Evolutionary conservation across 495 filamentous ascomycete genomes (phyloP), one percentile per base, ranked within the genome.

Genomic region (Aspergillus nanangensis): DNA sequence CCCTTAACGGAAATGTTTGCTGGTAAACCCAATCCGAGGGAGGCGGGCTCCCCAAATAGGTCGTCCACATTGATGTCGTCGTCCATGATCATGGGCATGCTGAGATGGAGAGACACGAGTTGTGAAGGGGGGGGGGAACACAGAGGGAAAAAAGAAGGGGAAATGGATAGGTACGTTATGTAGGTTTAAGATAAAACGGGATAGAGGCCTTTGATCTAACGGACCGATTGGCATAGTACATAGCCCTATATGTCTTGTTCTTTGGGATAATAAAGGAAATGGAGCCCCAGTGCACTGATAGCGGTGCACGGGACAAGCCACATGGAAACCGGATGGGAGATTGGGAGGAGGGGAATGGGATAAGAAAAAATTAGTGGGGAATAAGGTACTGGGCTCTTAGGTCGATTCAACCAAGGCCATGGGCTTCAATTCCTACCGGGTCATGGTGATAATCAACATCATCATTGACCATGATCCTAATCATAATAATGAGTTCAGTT

Each of bases 11-110:
- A 70, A 7, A 75, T 66, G 17, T 70, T 61, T 13, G 43, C 54
- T 17, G 74, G 67, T 49, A 92, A 66, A 34, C 71, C 74, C 59
- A 72, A 44, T 41, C 64, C 68, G 31, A 72, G 57, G 29, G 70
- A 61, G 51, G 75, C 74, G 36, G 75, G 69, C 64, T 90, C 88
- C 19, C 84, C 86, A 60, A 89, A 91, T 22, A 96, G 76, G 63
- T 90, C 84, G 45, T 87, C 82, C 46, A 82, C 72, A 48, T 85
- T 80, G 47, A 87, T 73, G 18, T 76, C 71, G 55, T 87, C 78
- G 25, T 87, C 85, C 84, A 88, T 88, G 39, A 74, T 78, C 54
- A 76, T 55, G 41, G 62, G 67, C 62, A 71, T 72, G 27, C 17
- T 58, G 44, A 11, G 25, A 29, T 11, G 25, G 25, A 29, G 25